Evolutionary conservation across 148 eudicot genomes (phyloP), one percentile per base, ranked within the genome.

Genomic region (Cornus kousa): DNA sequence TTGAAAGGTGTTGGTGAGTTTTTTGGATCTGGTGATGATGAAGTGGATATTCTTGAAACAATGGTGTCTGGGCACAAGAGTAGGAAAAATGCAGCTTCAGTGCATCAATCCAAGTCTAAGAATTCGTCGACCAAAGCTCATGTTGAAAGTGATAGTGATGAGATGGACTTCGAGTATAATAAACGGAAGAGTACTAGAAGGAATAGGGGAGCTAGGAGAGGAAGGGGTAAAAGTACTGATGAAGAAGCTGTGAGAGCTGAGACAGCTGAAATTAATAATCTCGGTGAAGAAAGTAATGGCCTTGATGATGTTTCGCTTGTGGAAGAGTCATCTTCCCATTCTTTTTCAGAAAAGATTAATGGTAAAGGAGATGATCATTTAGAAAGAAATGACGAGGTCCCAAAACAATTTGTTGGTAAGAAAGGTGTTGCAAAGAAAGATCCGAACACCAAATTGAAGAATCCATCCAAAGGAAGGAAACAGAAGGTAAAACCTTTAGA

Each of bases 171-270:
- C 64, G 88, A 87, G 94, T 89, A 90, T 80, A 88, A 95, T 83
- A 88, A 92, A 28, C 74, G 67, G 67, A 96, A 92, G 84, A 85
- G 84, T 40, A 79, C 87, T 48, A 90, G 89, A 85, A 91, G 89
- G 84, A 92, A 89, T 35, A 92, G 89, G 80, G 81, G 98, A 82
- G 88, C 92, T 66, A 87, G 87, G 83, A 88, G 87, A 83, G 90
- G 84, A 67, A 90, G 79, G 70, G 89, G 85, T 69, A 86, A 81
- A 83, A 79, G 53, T 68, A 55, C 28, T 28, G 86, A 87, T 59
- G 91, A 83, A 43, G 93, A 88, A 84, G 77, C 73, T 67, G 76
- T 24, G 14, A 75, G 76, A 66, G 78, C 80, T 73, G 79, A 76
- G 79, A 78, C 48, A 32, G 74, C 71, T 74, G 75, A 78, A 72